A percentile compares a stretch with the other conserved stretches of the same genome.
Evolutionary conservation across 1,139 yeast species (phyloP).

Genomic region (Magnusiomyces magnusii): DNA sequence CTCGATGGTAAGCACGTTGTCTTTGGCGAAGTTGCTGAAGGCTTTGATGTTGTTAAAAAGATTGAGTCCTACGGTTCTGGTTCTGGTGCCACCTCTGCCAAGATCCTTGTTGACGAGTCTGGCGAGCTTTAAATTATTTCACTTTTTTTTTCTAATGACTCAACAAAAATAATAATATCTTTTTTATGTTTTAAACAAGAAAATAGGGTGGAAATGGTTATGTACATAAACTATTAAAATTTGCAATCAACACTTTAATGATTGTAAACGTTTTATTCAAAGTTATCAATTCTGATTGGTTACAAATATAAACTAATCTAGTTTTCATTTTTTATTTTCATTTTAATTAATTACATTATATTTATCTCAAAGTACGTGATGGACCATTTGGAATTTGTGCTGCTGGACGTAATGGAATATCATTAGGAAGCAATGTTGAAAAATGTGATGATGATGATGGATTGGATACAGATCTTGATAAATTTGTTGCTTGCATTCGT

Average conservation of each 20-base stretch:
- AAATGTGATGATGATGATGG: not conserved
- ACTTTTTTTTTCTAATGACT: not conserved
- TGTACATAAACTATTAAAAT: no score
- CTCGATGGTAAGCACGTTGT: conserved; percentile 99
- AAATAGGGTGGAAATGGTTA: no score
- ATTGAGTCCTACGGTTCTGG: conserved; percentile 80
- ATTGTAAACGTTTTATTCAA: no score
- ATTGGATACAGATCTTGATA: not conserved
- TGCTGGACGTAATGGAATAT: not conserved
- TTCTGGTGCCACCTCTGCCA: conserved; percentile 75
- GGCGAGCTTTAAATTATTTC: conserved; percentile 38
- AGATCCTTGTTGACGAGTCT: conserved; percentile 68
- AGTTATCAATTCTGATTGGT: not conserved
- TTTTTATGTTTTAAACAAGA: not conserved
- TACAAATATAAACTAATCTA: not conserved
- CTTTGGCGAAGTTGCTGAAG: conserved; percentile 93
- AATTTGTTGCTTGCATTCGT: not conserved
- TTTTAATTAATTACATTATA: no score
- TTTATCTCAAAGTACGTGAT: not conserved
- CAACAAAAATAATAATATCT: not conserved
- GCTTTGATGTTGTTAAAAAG: conserved; percentile 85
- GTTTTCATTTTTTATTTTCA: not conserved
- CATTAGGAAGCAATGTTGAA: not conserved
- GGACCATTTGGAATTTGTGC: not conserved
- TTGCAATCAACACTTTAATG: no score